A percentile compares a stretch with the other conserved stretches of the same genome.
phyloP scores from a whole-genome alignment of 176 grass and related monocot genomes.

The Aegilops speltoides region DNA sequence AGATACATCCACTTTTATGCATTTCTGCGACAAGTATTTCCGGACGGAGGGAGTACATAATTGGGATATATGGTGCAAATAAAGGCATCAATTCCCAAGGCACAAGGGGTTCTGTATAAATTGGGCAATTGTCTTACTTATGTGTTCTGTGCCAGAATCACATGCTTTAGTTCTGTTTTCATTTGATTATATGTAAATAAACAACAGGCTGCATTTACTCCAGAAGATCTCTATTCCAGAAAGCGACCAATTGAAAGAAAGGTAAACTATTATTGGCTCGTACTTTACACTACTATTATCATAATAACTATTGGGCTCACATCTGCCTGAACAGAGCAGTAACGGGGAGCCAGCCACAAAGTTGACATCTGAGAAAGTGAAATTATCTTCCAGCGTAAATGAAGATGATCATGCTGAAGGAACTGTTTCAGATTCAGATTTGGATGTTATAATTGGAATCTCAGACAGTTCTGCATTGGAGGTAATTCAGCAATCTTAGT shows the following conservation, averaged over 20 bases:
- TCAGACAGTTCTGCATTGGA: slow-evolving; percentile 70
- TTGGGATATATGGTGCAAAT: neutral
- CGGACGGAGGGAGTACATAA: too few species aligned
- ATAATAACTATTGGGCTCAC: slow-evolving; percentile 35
- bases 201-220: slow-evolving; percentile 80
- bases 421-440: slow-evolving; percentile 72
- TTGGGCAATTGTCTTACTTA: neutral
- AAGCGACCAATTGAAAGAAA: slow-evolving; percentile 63
- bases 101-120: neutral
- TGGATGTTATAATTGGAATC: slow-evolving; percentile 83
- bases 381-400: slow-evolving; percentile 46
- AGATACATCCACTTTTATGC: too few species aligned
- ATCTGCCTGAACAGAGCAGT: slow-evolving; percentile 50
- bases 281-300: slow-evolving; percentile 19
- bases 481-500: slow-evolving; percentile 41
- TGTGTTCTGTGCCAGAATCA: neutral
- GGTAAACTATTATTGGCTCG: slow-evolving; percentile 45
- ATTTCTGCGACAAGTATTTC: too few species aligned
- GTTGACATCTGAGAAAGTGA: slow-evolving; percentile 60
- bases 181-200: slow-evolving; percentile 14
- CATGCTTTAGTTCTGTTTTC: slow-evolving; percentile 21
- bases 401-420: slow-evolving; percentile 55
- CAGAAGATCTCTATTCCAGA: slow-evolving; percentile 86
- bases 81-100: neutral
- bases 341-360: slow-evolving; percentile 20